Percentiles rank a stretch among this genome's conserved stretches.
These are phyloP conservation scores for Pezicula rhizophila DNA, from an alignment of 2,329 filamentous ascomycete genomes.

Conservation along the genomic window DNA sequence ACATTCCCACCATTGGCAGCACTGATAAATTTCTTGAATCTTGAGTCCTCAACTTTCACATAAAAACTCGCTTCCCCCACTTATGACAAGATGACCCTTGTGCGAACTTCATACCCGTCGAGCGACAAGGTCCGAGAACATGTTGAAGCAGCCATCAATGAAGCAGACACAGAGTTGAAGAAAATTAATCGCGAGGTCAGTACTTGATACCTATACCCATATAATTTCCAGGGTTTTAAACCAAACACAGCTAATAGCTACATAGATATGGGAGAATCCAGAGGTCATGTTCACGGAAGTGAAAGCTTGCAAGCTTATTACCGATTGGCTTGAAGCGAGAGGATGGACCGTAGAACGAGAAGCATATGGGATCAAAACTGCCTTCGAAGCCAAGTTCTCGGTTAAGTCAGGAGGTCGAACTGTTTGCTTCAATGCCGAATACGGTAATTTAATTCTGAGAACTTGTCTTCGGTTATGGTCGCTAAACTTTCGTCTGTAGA, in stretches of 20 bases:
- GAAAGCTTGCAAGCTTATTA: slow-evolving; percentile 44
- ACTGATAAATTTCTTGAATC: too few relatives aligned
- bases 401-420: slow-evolving; percentile 36
- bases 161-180: neutral
- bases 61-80: too few relatives aligned
- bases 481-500: slow-evolving; percentile 26
- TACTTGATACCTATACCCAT: neutral
- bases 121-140: too few relatives aligned
- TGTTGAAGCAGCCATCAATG: neutral
- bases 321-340: slow-evolving; percentile 34
- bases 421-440: slow-evolving; percentile 39
- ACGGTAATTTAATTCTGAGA: slow-evolving; percentile 23
- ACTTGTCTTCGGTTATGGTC: neutral
- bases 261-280: slow-evolving; percentile 40
- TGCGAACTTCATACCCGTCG: too few relatives aligned
- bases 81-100: too few relatives aligned
- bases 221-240: neutral
- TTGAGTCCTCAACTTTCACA: too few relatives aligned
- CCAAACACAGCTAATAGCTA: neutral
- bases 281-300: slow-evolving; percentile 46
- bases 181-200: neutral
- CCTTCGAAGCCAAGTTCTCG: slow-evolving; percentile 40
- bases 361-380: slow-evolving; percentile 45
- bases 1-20: too few relatives aligned
- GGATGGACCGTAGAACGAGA: slow-evolving; percentile 41